A percentile compares a stretch with the other conserved stretches of the same genome.
Conservation (phyloP, 306 rosid species). For the Hylodesmum podocarpum region DNA sequence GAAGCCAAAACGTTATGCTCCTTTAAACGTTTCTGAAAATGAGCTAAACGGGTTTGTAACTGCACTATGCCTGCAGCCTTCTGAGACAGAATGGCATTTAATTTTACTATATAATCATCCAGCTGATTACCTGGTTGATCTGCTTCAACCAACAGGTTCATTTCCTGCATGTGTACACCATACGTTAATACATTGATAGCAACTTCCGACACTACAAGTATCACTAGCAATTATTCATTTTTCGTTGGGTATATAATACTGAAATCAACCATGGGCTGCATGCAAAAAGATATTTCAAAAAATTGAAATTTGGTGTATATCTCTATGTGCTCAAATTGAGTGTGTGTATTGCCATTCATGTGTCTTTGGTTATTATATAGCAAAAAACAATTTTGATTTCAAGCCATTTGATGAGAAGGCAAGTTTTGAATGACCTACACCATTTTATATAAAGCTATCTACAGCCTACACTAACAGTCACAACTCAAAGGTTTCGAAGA, state of each 20-base stretch:
- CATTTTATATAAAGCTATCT: neutral
- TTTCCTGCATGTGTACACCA: conserved; percentile 59
- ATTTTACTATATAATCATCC: conserved; percentile 62
- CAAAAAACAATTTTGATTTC: no score
- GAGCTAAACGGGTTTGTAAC: conserved; percentile 76
- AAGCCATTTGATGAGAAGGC: neutral
- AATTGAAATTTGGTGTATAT: neutral
- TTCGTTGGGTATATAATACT: neutral
- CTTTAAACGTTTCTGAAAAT: conserved; percentile 83
- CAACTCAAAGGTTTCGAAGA: neutral
- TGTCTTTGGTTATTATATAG: no score
- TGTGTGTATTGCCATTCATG: neutral
- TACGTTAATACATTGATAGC: neutral
- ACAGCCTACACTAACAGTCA: neutral
- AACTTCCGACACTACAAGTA: neutral
- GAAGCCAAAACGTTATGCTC: conserved; percentile 79
- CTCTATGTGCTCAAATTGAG: neutral
- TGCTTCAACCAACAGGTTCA: conserved; percentile 91
- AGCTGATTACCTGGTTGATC: conserved; percentile 91
- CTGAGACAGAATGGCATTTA: conserved; percentile 80
- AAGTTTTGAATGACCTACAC: neutral
- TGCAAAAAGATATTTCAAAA: neutral
- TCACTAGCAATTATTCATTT: neutral
- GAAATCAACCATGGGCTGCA: conserved; percentile 24
- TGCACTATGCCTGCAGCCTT: conserved; percentile 85